Percentiles rank a stretch among this genome's conserved stretches.
Evolutionary conservation across 2,329 filamentous ascomycete genomes (phyloP).

Genomic region (Falciphora oryzae): DNA sequence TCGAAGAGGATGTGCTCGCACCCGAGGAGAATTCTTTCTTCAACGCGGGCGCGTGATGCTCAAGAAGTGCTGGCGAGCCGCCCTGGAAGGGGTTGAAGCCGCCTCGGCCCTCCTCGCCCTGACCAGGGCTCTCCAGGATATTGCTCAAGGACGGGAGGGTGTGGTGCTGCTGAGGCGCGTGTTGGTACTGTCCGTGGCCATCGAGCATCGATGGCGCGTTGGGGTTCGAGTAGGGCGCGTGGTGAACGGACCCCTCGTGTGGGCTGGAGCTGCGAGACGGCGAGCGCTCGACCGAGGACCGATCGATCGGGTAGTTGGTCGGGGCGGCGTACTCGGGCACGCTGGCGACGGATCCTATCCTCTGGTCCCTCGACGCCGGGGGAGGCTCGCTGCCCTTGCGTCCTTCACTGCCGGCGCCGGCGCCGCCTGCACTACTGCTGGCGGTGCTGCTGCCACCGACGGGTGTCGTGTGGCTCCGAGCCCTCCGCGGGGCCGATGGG

Average conservation of each 20-base stretch:
- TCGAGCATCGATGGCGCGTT: conserved; percentile 6
- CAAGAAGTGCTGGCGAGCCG: conserved; percentile 10
- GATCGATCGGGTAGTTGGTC: conserved; percentile 27
- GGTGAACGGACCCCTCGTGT: conserved; percentile 15
- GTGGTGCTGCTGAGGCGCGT: conserved; percentile 1
- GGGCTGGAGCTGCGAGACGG: conserved; percentile 21
- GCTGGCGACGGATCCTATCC: conserved; percentile 37
- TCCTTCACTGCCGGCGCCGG: conserved; percentile 43
- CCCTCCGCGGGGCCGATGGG: conserved; percentile 21
- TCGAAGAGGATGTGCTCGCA: conserved; percentile 34
- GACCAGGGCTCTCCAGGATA: conserved; percentile 4
- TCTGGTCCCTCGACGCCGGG: conserved; percentile 32
- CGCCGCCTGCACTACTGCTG: conserved; percentile 32
- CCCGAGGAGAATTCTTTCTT: conserved; percentile 40
- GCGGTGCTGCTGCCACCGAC: conserved; percentile 33
- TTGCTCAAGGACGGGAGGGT: conserved; percentile 6
- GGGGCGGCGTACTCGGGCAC: conserved; percentile 37
- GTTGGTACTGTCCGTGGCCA: conserved; percentile 16
- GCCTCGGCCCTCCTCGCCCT: background rate
- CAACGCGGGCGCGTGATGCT: conserved; percentile 21
- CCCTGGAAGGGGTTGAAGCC: background rate
- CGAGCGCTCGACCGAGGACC: conserved; percentile 20
- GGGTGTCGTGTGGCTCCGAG: conserved; percentile 4
- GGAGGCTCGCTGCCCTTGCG: conserved; percentile 40
- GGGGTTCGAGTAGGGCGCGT: background rate